Percentiles rank a stretch among this genome's conserved stretches.
phyloP scores from a whole-genome alignment of 495 filamentous ascomycete species.

The Podospora appendiculata region DNA sequence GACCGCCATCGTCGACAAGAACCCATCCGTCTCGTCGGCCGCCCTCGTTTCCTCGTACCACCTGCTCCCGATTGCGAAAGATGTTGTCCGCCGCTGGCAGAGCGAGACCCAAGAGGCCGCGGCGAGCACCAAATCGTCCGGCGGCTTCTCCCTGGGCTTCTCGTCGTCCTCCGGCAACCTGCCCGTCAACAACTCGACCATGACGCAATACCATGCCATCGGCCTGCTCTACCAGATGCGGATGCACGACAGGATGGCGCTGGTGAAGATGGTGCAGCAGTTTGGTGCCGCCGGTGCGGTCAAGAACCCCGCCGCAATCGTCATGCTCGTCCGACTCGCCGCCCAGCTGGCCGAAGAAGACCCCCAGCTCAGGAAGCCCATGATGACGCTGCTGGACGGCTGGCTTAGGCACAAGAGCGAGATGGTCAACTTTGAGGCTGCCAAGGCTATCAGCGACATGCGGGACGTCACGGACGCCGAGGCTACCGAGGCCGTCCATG shows the following conservation, averaged over 20 bases:
- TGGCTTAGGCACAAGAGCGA: conserved; percentile 98
- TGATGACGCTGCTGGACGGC: conserved; percentile 91
- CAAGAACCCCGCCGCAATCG: conserved; percentile 87
- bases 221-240: conserved; percentile 97
- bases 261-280: conserved; percentile 99
- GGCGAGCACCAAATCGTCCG: conserved; percentile 75
- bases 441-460: conserved; percentile 94
- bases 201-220: conserved; percentile 98
- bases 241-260: conserved; percentile 90
- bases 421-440: conserved; percentile 99
- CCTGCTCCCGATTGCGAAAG: conserved; percentile 88
- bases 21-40: conserved; percentile 92
- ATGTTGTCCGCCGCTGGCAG: conserved; percentile 96
- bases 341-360: conserved; percentile 96
- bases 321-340: conserved; percentile 87
- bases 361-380: conserved; percentile 75
- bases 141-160: conserved; percentile 85
- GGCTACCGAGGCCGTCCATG: conserved; percentile 84
- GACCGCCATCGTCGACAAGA: conserved; percentile 99
- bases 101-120: conserved; percentile 98
- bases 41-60: conserved; percentile 98
- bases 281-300: conserved; percentile 85
- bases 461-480: conserved; percentile 88
- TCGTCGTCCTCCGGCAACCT: conserved; percentile 62
- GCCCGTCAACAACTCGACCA: conserved; percentile 74